These are phyloP conservation scores for Leptoxyphium fumago DNA, from an alignment of 2,329 filamentous ascomycete species.

Conservation along the genomic window DNA sequence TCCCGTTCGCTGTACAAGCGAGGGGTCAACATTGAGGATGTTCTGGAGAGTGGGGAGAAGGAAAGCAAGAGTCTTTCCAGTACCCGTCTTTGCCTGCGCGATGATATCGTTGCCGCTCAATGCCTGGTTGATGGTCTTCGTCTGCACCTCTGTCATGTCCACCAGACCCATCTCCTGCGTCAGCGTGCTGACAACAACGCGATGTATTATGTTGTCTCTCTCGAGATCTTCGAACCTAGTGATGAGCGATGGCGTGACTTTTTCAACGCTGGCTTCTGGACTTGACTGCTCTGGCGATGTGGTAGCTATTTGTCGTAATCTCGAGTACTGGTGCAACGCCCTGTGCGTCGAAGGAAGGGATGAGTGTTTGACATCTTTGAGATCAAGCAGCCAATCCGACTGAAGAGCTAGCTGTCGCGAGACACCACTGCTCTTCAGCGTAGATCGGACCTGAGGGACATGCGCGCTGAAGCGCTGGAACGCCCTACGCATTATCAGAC, in stretches of 20 bases:
- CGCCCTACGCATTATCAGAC: not conserved
- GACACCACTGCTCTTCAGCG: not conserved
- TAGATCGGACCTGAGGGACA: not conserved
- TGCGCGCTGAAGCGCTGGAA: not conserved
- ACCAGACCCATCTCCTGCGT: slow-evolving; percentile 59
- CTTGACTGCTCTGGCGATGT: slow-evolving; percentile 9
- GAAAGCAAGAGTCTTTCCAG: slow-evolving; percentile 92
- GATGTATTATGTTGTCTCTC: slow-evolving; percentile 40
- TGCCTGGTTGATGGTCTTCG: slow-evolving; percentile 65
- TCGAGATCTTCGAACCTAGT: slow-evolving; percentile 32
- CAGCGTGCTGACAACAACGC: slow-evolving; percentile 52
- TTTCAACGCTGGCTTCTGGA: slow-evolving; percentile 6
- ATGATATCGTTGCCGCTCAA: slow-evolving; percentile 69
- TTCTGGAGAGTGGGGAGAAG: slow-evolving; percentile 72
- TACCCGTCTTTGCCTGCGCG: slow-evolving; percentile 92
- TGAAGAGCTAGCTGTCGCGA: not conserved
- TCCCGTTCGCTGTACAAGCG: slow-evolving; percentile 35
- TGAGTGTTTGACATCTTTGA: not conserved
- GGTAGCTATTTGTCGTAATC: slow-evolving; percentile 22
- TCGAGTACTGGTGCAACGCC: slow-evolving; percentile 24
- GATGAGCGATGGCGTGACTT: slow-evolving; percentile 12
- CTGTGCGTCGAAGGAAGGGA: not conserved
- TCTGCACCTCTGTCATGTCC: slow-evolving; percentile 86
- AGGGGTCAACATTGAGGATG: slow-evolving; percentile 50
- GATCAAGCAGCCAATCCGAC: not conserved